Conservation (phyloP, 2,329 filamentous ascomycete genomes). For the Phaeosphaeria sp. region DNA sequence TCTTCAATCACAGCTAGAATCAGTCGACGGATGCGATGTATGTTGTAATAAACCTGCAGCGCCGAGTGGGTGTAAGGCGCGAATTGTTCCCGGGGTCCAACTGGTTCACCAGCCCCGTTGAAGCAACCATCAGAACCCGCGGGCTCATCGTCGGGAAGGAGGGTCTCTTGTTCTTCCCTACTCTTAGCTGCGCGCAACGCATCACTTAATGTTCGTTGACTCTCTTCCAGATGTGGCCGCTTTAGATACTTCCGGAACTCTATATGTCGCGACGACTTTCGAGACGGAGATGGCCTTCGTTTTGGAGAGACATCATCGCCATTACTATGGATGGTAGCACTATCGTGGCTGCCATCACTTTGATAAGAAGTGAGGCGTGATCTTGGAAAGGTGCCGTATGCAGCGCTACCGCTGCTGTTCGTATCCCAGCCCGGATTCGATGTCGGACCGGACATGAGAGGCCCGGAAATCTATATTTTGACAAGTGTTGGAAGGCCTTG, state of each 20-base stretch:
- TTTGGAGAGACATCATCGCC: conserved; percentile 30
- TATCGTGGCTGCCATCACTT: conserved; percentile 26
- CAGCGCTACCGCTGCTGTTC: conserved; percentile 19
- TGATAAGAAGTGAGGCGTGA: conserved; percentile 20
- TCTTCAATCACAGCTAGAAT: conserved; percentile 62
- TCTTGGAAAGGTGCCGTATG: conserved; percentile 33
- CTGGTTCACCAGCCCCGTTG: conserved; percentile 43
- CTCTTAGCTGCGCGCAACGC: conserved; percentile 49
- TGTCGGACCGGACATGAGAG: conserved; percentile 36
- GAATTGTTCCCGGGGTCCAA: conserved; percentile 48
- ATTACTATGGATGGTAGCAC: conserved; percentile 25
- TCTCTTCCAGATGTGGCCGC: conserved; percentile 40
- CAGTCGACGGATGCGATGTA: conserved; percentile 64
- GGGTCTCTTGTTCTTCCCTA: conserved; percentile 56
- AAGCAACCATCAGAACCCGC: conserved; percentile 56
- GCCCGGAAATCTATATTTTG: not conserved
- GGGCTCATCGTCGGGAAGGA: conserved; percentile 53
- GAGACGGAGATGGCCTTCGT: conserved; percentile 19
- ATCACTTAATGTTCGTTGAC: conserved; percentile 45
- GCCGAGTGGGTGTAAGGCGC: conserved; percentile 64
- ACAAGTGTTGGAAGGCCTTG: not conserved
- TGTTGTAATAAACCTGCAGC: conserved; percentile 77
- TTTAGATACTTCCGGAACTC: conserved; percentile 41
- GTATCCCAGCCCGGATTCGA: conserved; percentile 33
- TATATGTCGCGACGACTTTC: conserved; percentile 36